Base-by-base conservation (phyloP, 2,329 filamentous ascomycete genomes). In the Aspergillus quadricinctus region DNA sequence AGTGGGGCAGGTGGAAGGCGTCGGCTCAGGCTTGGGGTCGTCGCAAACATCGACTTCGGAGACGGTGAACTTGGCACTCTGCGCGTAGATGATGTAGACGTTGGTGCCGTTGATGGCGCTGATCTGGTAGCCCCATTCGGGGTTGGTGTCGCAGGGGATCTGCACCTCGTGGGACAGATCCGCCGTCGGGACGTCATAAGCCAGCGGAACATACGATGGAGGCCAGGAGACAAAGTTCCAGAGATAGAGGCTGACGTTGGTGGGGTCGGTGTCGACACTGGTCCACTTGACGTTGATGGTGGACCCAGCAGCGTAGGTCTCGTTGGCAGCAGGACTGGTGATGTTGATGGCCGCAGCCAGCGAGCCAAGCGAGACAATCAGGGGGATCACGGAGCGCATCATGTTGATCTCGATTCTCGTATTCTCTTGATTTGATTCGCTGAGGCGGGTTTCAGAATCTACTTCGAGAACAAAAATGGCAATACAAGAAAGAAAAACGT, bases 71-170 rank as follows among this genome's bases (percentile, higher is more conserved):
- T 72, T 72, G 49, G 68, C 65, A 27, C 74, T 73, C 66, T 78
- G 75, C 5, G 75, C 72, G 61, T 77, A 73, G 66, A 78, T 77
- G 51, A 77, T 68, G 61, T 75, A 77, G 60, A 75, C 70, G 63
- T 78, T 77, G 61, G 75, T 77, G 60, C 75, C 75, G 68, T 77
- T 77, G 67, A 78, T 76, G 60, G 73, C 75, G 61, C 76, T 77
- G 66, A 78, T 73, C 61, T 77, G 75, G 66, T 72, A 78, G 17
- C 75, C 75, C 53, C 65, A 72, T 54, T 70, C 71, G 50, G 63
- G 65, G 55, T 65, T 61, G 41, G 70, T 65, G 53, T 70, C 65
- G 61, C 75, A 78, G 19, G 75, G 75, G 23, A 78, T 66, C 4
- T 69, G 66, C 49, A 77, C 73, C n/a, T 67, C 60, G 61, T 60